Conservation (phyloP, 2,329 filamentous ascomycete species). For the Colletotrichum phormii region DNA sequence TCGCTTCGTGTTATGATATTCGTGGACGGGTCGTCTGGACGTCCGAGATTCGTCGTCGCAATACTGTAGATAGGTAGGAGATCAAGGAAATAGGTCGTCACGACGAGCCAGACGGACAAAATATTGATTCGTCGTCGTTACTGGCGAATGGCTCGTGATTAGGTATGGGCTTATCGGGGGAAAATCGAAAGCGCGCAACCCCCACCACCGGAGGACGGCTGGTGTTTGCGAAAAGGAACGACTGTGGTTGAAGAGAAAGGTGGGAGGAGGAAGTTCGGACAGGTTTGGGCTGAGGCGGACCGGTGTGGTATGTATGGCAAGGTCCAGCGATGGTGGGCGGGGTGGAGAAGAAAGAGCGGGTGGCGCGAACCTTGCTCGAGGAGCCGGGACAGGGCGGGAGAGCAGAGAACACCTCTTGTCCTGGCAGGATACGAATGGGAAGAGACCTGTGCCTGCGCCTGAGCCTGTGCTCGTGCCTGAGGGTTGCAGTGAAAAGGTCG, state of each 20-base stretch:
- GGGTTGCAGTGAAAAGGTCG: conserved; percentile 28
- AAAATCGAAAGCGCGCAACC: conserved; percentile 30
- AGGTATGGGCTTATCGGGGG: conserved; percentile 19
- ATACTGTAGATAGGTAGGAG: not conserved
- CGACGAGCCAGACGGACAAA: conserved; percentile 6
- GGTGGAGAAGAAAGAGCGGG: conserved; percentile 36
- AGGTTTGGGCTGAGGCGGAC: conserved; percentile 36
- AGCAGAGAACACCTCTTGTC: conserved; percentile 7
- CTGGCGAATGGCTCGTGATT: conserved; percentile 25
- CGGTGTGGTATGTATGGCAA: conserved; percentile 38
- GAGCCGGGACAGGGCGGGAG: conserved; percentile 32
- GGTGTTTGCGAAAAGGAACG: conserved; percentile 37
- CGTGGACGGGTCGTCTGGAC: conserved; percentile 20
- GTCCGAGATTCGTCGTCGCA: conserved; percentile 13
- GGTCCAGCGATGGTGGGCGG: conserved; percentile 33
- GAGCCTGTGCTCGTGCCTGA: conserved; percentile 29
- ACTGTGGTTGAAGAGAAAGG: conserved; percentile 34
- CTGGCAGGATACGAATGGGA: conserved; percentile 20
- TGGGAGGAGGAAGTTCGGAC: conserved; percentile 32
- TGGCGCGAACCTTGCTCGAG: conserved; percentile 35
- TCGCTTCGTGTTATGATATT: conserved; percentile 12
- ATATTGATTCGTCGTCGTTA: conserved; percentile 4
- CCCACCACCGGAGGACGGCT: conserved; percentile 37
- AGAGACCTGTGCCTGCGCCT: conserved; percentile 34
- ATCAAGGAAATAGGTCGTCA: conserved; percentile 27